A percentile compares a stretch with the other conserved stretches of the same genome.
Conservation (phyloP, 371 early-diverging fungal genomes). For the Dinochytrium kinnereticum region DNA sequence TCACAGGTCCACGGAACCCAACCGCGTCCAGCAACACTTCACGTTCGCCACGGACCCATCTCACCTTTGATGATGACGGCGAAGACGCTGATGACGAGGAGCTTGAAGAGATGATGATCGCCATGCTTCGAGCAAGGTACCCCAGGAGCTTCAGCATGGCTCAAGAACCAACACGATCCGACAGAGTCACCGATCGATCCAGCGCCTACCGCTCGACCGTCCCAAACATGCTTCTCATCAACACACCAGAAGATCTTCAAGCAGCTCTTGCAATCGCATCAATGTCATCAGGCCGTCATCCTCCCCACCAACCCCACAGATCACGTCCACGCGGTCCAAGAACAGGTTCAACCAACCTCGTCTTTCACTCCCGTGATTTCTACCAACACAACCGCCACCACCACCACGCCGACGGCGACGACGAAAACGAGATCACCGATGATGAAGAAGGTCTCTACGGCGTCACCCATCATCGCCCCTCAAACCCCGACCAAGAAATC, state of each 20-base stretch:
- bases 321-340: neutral
- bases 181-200: neutral
- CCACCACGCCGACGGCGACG: neutral
- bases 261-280: neutral
- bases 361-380: constrained; percentile 3
- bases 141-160: neutral
- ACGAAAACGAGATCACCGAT: neutral
- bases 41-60: too few relatives aligned
- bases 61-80: neutral
- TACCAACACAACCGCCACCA: neutral
- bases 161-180: neutral
- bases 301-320: neutral
- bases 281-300: neutral
- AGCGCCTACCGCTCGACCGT: neutral
- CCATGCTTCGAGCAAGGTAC: neutral
- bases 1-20: neutral
- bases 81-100: neutral
- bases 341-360: neutral
- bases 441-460: too few relatives aligned
- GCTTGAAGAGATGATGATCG: neutral
- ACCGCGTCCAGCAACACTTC: neutral
- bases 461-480: neutral
- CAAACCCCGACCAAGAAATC: neutral
- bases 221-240: neutral
- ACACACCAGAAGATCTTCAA: constrained; percentile 1